Evolutionary conservation across 192 early-diverging fungal species (phyloP), one percentile per base, ranked within the genome.

Genomic region (Coemansia sp.): DNA sequence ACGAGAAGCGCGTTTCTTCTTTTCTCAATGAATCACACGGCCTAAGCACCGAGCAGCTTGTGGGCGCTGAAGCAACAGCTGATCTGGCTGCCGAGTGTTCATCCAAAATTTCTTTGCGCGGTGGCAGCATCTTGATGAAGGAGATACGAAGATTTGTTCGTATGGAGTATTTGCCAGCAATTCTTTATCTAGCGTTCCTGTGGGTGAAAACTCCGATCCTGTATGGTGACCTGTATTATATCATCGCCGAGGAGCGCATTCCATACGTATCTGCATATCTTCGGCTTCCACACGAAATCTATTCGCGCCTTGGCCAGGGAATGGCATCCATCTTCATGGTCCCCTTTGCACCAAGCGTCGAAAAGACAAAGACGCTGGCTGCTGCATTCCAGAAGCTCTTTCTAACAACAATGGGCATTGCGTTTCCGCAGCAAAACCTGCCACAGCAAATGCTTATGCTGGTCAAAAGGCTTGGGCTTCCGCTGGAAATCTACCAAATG

Each of bases 111-210:
- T 33, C 31, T n/a, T 9, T 7, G 2, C 55, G 29, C 34, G 31
- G 30, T n/a, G 8, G 55, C 15, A 20, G 7, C 25, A 13, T 0
- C 12, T 20, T 61, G 58, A 21, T 64, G 9, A 23, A 42, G 28
- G 23, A 63, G 18, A 63, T 77, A 9, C 66, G 72, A 34, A 63
- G 18, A 33, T 71, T 68, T 46, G 57, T 58, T 13, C 65, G 68
- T 25, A 48, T 81, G 59, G 78, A 75, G 42, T 81, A 64, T 13
- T 59, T 81, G 31, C 78, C 78, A 15, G 66, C 69, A 0, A 52
- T 81, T 5, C n/a, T 81, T 21, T 69, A 59, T 28, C 33, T 75
- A 23, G 65, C 64, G 0, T 72, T 72, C 56, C 33, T 51, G 29
- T 67, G 67, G 72, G 66, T 75, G 39, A 60, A 59, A 18, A 20